Conservation (phyloP, 2,329 filamentous ascomycete genomes). For the Talaromyces funiculosus region DNA sequence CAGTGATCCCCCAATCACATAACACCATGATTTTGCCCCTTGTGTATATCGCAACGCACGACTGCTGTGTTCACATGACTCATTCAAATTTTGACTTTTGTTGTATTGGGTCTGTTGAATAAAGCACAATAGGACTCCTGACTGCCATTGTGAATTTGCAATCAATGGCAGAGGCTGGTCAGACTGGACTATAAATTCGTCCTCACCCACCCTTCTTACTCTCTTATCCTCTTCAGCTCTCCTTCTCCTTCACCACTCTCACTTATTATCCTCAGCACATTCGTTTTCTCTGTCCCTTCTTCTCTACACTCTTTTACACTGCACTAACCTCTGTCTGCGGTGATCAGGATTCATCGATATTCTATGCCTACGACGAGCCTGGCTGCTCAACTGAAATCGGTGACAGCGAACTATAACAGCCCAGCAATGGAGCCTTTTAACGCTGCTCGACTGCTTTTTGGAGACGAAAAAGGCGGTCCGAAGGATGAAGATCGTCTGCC, state of each 20-base stretch:
- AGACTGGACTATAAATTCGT: constrained; percentile 1
- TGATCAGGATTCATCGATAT: constrained; percentile 71
- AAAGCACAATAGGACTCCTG: background rate
- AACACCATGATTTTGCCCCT: background rate
- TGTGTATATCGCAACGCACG: constrained; percentile 1
- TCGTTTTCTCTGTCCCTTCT: background rate
- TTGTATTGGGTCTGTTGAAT: background rate
- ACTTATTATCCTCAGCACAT: background rate
- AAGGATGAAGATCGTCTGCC: constrained; percentile 48
- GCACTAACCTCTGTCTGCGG: background rate
- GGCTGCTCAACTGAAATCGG: constrained; percentile 28
- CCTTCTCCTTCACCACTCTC: background rate
- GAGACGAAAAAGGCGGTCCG: constrained; percentile 55
- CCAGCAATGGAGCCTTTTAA: constrained; percentile 73
- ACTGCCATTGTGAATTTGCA: background rate
- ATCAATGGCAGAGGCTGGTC: background rate
- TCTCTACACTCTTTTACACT: background rate
- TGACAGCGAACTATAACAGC: constrained; percentile 23
- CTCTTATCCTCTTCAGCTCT: too few species aligned
- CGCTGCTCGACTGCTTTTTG: constrained; percentile 79
- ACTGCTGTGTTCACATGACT: background rate
- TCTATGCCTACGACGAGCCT: constrained; percentile 73
- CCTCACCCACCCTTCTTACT: background rate
- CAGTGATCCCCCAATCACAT: background rate
- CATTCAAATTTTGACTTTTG: background rate